Percentiles rank a stretch among this genome's conserved stretches.
Evolutionary conservation across 2,329 filamentous ascomycete genomes (phyloP).

Genomic region (Colletotrichum sp.): DNA sequence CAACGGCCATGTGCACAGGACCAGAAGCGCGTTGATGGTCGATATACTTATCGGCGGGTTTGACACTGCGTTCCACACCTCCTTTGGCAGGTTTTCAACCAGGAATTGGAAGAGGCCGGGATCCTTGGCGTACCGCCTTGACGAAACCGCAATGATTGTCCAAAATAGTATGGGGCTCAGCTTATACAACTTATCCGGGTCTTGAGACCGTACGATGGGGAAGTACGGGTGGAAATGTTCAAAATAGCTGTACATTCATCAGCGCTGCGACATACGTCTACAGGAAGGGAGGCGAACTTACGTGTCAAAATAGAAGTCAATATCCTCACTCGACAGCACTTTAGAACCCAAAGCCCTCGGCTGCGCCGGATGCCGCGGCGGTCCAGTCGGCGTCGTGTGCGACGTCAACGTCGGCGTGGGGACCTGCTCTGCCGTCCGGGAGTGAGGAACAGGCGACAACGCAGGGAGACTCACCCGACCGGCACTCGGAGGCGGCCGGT

Average conservation of each 20-base stretch:
- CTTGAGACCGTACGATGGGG: conserved; percentile 53
- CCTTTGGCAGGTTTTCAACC: conserved; percentile 49
- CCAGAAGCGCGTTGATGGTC: conserved; percentile 56
- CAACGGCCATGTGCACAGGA: conserved; percentile 57
- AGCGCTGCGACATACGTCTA: not conserved
- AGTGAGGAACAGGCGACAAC: conserved; percentile 8
- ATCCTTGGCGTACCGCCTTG: conserved; percentile 53
- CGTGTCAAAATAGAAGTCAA: conserved; percentile 62
- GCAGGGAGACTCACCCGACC: conserved; percentile 15
- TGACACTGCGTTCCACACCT: conserved; percentile 50
- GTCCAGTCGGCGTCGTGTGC: conserved; percentile 32
- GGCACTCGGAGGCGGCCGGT: conserved; percentile 14
- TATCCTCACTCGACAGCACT: conserved; percentile 56
- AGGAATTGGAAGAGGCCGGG: conserved; percentile 47
- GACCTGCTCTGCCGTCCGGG: conserved; percentile 12
- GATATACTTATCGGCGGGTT: conserved; percentile 49
- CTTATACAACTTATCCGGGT: conserved; percentile 57
- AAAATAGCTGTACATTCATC: conserved; percentile 46
- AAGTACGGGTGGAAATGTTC: conserved; percentile 58
- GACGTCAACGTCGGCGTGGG: conserved; percentile 30
- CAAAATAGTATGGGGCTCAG: conserved; percentile 57
- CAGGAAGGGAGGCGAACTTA: conserved; percentile 27
- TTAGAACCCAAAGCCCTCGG: conserved; percentile 52
- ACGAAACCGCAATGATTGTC: conserved; percentile 57
- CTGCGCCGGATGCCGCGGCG: conserved; percentile 32